Base-by-base conservation (phyloP, 352 stramenopile species). In the Phytopythium vexans region DNA sequence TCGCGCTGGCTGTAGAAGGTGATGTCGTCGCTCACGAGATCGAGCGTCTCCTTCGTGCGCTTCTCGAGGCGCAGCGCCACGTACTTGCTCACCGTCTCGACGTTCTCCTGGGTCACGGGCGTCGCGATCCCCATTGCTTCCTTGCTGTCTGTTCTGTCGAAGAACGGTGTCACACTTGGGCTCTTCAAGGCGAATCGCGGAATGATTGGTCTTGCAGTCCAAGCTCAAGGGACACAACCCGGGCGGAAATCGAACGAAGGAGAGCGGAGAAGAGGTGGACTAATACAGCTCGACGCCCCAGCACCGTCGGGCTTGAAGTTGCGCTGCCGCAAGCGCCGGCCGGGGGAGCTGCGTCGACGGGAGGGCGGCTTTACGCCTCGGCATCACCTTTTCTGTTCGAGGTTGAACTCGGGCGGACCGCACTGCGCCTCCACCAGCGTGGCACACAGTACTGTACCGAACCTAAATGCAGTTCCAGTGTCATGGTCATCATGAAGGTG, bases 11-110 rank as follows among this genome's bases (percentile, higher is more conserved):
- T 78, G 65, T 72, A 77, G 61, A 77, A 74, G 39, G 74, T 44
- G 10, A 83, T 68, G 65, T 74, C 67, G 56, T 83, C 72, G 41
- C 70, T 83, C 56, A 83, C 64, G 32, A 83, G 70, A 52, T 75
- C 56, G 36, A 83, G 51, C 33, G 63, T 76, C 58, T 70, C 68
- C 31, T 62, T 60, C 1, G 41, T 72, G 58, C 67, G 53, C 54
- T 81, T 80, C 41, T 64, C 52, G 8, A 78, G 59, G 2, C 72
- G 70, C 39, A 76, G 44, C 31, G 58, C 53, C 48, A 83, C 64
- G 51, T 78, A 83, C 48, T 67, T 56, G 44, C 62, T 70, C 44
- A 80, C 67, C 1, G 51, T 76, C 32, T 75, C 70, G n/a, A 80
- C 64, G 35, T 83, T 37, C 46, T 69, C 57, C 37, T 74, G 62